Conservation (phyloP, 768 basidiomycete genomes). For the Suillus ampliporus region DNA sequence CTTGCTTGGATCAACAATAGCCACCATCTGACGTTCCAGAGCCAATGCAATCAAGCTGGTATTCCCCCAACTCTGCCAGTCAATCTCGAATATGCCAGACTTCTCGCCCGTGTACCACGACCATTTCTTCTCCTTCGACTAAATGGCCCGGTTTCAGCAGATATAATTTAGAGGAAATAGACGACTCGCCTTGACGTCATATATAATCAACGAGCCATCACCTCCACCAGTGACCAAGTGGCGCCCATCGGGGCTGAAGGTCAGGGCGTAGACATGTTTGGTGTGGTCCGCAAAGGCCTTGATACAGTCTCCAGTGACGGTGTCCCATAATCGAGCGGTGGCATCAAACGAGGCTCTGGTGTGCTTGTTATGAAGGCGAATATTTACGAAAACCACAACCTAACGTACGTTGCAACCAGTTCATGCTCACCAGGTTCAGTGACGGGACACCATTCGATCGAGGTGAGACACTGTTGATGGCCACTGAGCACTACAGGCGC, state of each 20-base stretch:
- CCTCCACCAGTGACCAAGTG: slow-evolving; percentile 80
- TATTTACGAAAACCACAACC: not conserved
- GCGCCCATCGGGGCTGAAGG: slow-evolving; percentile 76
- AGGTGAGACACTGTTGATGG: slow-evolving; percentile 68
- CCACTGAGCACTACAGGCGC: slow-evolving; percentile 55
- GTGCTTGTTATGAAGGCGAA: not conserved
- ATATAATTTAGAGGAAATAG: not conserved
- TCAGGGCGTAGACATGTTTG: slow-evolving; percentile 71
- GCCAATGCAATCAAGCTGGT: slow-evolving; percentile 72
- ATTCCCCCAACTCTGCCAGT: slow-evolving; percentile 64
- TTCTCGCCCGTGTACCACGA: slow-evolving; percentile 69
- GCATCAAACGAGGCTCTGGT: slow-evolving; percentile 79
- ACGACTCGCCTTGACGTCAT: slow-evolving; percentile 64
- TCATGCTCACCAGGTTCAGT: slow-evolving; percentile 56
- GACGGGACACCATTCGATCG: slow-evolving; percentile 71
- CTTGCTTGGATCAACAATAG: slow-evolving; percentile 64
- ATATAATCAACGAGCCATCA: slow-evolving; percentile 78
- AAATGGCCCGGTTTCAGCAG: slow-evolving; percentile 28
- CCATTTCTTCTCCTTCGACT: slow-evolving; percentile 57
- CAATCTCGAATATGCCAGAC: slow-evolving; percentile 76
- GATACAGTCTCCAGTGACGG: slow-evolving; percentile 75
- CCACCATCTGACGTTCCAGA: slow-evolving; percentile 70
- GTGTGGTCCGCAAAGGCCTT: slow-evolving; percentile 74
- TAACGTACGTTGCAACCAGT: slow-evolving; percentile 71
- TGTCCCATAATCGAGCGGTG: slow-evolving; percentile 85